phyloP scores from a whole-genome alignment of 2,329 filamentous ascomycete genomes.

The Colletotrichum caudatum region DNA sequence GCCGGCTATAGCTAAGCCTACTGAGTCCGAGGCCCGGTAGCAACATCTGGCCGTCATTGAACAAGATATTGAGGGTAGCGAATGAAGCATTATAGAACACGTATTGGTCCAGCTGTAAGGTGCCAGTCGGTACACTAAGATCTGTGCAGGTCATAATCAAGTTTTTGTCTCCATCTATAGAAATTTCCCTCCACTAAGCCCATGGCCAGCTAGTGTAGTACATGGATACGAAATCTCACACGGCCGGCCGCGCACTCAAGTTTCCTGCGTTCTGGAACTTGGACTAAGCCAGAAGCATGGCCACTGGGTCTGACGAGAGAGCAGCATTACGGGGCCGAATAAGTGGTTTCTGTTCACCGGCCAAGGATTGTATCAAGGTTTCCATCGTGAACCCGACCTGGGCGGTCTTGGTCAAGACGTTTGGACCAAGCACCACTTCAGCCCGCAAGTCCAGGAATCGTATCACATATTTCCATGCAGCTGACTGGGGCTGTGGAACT shows the following conservation, averaged over 20 bases:
- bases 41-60: neutral
- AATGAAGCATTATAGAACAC: too few relatives aligned
- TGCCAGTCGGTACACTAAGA: too few relatives aligned
- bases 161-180: too few relatives aligned
- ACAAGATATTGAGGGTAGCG: too few relatives aligned
- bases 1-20: neutral
- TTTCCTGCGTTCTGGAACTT: neutral
- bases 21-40: constrained; percentile 9
- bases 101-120: too few relatives aligned
- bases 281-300: neutral
- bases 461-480: constrained; percentile 19
- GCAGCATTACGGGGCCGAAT: neutral
- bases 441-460: neutral
- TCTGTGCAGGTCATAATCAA: too few relatives aligned
- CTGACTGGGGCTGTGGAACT: constrained; percentile 28
- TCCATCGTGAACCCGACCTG: neutral
- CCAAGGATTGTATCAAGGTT: neutral
- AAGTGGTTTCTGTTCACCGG: neutral
- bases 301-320: neutral
- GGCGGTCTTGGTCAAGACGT: neutral
- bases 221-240: too few relatives aligned
- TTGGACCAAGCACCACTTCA: neutral
- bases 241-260: neutral
- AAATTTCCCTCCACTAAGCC: too few relatives aligned
- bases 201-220: too few relatives aligned